Evolutionary conservation across 2,329 filamentous ascomycete species (phyloP).

Genomic region (Epichloe sp.): DNA sequence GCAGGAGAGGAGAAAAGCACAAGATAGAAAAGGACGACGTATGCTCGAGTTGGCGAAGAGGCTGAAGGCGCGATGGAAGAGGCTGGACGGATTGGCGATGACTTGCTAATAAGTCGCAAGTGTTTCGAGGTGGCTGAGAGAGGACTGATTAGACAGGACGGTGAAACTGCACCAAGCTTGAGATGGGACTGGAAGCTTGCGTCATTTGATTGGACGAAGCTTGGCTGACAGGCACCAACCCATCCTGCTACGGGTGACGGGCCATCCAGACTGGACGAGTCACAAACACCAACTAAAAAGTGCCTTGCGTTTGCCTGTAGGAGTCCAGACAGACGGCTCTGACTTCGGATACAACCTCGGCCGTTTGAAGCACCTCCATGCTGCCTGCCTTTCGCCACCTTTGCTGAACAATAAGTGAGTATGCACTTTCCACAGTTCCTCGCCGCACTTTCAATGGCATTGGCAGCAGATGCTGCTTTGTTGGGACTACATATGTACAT

Average conservation of each 20-base stretch:
- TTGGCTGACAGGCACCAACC: background rate
- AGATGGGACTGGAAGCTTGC: background rate
- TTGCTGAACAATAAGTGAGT: background rate
- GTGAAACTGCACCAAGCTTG: too few species aligned
- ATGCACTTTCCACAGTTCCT: background rate
- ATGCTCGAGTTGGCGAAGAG: background rate
- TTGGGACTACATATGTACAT: constrained; percentile 36
- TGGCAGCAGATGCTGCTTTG: constrained; percentile 52
- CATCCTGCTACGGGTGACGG: too few species aligned
- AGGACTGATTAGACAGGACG: background rate
- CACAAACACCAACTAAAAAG: too few species aligned
- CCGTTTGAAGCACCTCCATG: too few species aligned
- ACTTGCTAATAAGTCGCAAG: constrained; percentile 1
- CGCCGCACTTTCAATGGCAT: background rate
- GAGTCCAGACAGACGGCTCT: too few species aligned
- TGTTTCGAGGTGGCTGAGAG: background rate
- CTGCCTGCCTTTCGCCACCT: background rate
- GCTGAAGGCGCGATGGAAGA: background rate
- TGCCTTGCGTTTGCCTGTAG: too few species aligned
- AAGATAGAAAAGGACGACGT: background rate
- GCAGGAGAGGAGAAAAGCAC: background rate
- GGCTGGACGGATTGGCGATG: background rate
- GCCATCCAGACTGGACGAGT: too few species aligned
- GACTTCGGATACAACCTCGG: too few species aligned
- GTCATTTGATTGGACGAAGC: constrained; percentile 2